Evolutionary conservation across 2,329 filamentous ascomycete genomes (phyloP).

Genomic region (Beauveria bassiana): DNA sequence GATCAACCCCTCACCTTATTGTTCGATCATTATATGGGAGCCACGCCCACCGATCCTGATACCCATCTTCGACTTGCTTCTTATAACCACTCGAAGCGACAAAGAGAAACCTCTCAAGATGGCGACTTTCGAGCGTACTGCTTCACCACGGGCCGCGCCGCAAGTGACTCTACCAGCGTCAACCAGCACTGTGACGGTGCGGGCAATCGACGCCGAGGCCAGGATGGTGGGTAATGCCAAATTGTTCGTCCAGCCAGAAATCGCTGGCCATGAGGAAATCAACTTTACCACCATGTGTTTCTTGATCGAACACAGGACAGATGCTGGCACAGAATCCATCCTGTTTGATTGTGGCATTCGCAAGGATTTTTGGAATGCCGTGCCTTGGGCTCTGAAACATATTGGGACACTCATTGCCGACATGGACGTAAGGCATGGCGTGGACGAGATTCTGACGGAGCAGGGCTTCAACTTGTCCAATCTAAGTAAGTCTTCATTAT

Average conservation of each 20-base stretch:
- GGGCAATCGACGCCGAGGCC: slow-evolving; percentile 14
- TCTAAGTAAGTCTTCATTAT: slow-evolving; percentile 5
- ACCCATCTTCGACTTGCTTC: background rate
- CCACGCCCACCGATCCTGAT: too few species aligned
- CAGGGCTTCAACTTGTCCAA: slow-evolving; percentile 9
- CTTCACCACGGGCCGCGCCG: background rate
- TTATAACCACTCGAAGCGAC: background rate
- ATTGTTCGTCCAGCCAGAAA: slow-evolving; percentile 13
- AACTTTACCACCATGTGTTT: slow-evolving; percentile 16
- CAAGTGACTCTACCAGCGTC: background rate
- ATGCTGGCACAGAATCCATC: slow-evolving; percentile 1
- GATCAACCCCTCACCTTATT: too few species aligned
- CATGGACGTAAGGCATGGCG: slow-evolving; percentile 11
- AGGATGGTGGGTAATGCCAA: slow-evolving; percentile 12
- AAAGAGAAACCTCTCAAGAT: background rate
- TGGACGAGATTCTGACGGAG: slow-evolving; percentile 14
- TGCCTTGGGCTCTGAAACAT: background rate
- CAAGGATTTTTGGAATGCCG: slow-evolving; percentile 16
- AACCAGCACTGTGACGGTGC: slow-evolving; percentile 12
- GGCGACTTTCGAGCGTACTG: background rate
- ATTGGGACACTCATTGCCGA: slow-evolving; percentile 9
- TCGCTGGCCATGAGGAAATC: slow-evolving; percentile 15
- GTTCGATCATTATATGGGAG: too few species aligned
- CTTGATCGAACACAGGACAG: slow-evolving; percentile 9
- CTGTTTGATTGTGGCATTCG: slow-evolving; percentile 15